Evolutionary conservation across 208 protist genomes (phyloP).

Genomic region (Trypanosoma boissoni): DNA sequence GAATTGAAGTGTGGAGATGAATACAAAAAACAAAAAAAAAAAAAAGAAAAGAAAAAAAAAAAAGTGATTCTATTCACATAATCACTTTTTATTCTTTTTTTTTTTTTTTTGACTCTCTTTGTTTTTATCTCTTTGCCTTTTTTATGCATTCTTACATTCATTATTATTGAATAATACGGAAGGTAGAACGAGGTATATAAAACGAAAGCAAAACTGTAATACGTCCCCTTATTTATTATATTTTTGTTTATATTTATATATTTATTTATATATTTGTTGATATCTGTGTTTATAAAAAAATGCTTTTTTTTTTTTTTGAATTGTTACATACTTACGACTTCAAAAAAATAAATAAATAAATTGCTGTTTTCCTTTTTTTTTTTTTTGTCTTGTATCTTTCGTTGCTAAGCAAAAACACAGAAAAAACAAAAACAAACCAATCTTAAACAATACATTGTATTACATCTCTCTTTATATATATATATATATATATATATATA

Average conservation of each 20-base stretch:
- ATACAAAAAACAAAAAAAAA: too few species aligned
- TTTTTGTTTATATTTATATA: too few species aligned
- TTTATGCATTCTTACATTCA: too few species aligned
- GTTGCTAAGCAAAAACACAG: too few species aligned
- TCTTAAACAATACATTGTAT: background rate
- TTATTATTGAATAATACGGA: too few species aligned
- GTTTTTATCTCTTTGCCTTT: too few species aligned
- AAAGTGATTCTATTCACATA: background rate
- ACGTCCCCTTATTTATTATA: too few species aligned
- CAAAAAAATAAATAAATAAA: background rate
- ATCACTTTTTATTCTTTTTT: background rate
- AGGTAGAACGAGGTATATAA: too few species aligned
- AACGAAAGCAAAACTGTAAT: too few species aligned
- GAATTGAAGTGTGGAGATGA: too few species aligned
- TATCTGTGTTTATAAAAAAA: slow-evolving; percentile 1
- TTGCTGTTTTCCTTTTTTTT: background rate
- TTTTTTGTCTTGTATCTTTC: slow-evolving; percentile 4
- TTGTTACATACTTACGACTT: background rate
- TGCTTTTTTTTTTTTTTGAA: background rate
- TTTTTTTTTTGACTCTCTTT: too few species aligned
- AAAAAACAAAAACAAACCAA: background rate
- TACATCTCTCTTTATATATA: background rate
- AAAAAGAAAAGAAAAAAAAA: slow-evolving; percentile 5
- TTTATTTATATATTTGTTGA: slow-evolving; percentile 17
- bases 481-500: too few species aligned